Evolutionary conservation across 1,139 yeast genomes (phyloP), one percentile per base, ranked within the genome.

Genomic region (Geotrichum carabidarum): DNA sequence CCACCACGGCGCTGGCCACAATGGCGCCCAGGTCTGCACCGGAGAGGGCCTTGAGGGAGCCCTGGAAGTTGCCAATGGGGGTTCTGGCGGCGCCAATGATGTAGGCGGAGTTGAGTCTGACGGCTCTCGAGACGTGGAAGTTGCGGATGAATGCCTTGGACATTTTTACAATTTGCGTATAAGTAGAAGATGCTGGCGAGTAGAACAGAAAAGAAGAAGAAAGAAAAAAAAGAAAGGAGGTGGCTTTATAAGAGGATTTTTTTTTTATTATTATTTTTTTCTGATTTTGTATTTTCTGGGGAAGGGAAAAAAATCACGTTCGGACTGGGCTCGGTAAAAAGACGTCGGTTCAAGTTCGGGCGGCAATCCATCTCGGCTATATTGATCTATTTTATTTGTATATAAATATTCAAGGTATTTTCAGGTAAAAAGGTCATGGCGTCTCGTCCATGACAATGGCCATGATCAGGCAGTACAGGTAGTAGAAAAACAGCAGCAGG

Each of bases 401-500:
- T 27, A 30, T 7, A 43, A 8, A 11, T 14, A n/a, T n/a, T n/a
- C 12, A 22, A 8, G 9, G 14, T 43, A 9, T 43, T n/a, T n/a
- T n/a, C n/a, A n/a, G n/a, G n/a, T n/a, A n/a, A n/a, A n/a, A n/a
- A n/a, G n/a, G n/a, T 15, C 45, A 50, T 11, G 49, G 9, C 11
- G 50, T 30, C 41, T 54, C 57, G 49, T 49, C 55, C 14, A 44
- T 38, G 27, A 55, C 57, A 37, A 55, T 55, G 18, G 57, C 52
- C 45, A 55, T 55, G 74, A 90, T 88, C 96, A 90, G 88, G 77
- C 95, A 83, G 78, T 89, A 89, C 69, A 89, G 78, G 79, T 87
- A 89, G 78, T 79, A 88, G 82, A 89, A 90, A 80, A 90, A 90
- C 84, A 89, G 76, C 67, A 87, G 73, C 67, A 90, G 78, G 71